Evolutionary conservation across 2,329 filamentous ascomycete genomes (phyloP).

Genomic region (Achaetomium macrosporum): DNA sequence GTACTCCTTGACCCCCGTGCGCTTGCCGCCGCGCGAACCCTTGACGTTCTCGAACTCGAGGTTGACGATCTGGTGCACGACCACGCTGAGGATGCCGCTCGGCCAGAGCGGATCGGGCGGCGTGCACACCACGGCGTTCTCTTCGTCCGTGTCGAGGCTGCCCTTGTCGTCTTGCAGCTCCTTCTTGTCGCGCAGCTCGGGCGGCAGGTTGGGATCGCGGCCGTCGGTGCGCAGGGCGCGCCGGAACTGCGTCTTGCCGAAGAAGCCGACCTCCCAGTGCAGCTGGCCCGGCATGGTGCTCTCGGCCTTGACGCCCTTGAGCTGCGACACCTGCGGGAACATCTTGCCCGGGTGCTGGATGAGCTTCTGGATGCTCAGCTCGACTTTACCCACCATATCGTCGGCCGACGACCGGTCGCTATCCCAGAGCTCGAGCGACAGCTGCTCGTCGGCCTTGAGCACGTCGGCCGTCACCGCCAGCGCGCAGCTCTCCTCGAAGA

Average conservation of each 20-base stretch:
- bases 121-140: conserved; percentile 82
- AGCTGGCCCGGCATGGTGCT: conserved; percentile 89
- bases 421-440: conserved; percentile 94
- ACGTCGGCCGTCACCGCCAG: conserved; percentile 82
- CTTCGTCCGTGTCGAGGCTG: conserved; percentile 61
- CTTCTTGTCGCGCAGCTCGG: conserved; percentile 64
- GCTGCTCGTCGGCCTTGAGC: conserved; percentile 87
- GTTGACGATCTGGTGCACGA: conserved; percentile 93
- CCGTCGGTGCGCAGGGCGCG: conserved; percentile 80
- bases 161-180: conserved; percentile 88
- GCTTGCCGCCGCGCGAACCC: conserved; percentile 65
- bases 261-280: conserved; percentile 95
- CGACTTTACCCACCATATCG: conserved; percentile 91
- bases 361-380: conserved; percentile 89
- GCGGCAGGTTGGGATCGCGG: conserved; percentile 70
- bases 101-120: conserved; percentile 97
- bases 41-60: conserved; percentile 88
- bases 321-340: conserved; percentile 80
- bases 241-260: conserved; percentile 83
- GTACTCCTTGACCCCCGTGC: conserved; percentile 73
- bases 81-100: conserved; percentile 76
- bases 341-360: conserved; percentile 91
- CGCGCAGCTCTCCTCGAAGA: conserved; percentile 84
- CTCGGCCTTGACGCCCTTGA: conserved; percentile 75
- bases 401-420: conserved; percentile 88